Base-by-base conservation (phyloP, 164 flowering plant species). In the Protea cynaroides region DNA sequence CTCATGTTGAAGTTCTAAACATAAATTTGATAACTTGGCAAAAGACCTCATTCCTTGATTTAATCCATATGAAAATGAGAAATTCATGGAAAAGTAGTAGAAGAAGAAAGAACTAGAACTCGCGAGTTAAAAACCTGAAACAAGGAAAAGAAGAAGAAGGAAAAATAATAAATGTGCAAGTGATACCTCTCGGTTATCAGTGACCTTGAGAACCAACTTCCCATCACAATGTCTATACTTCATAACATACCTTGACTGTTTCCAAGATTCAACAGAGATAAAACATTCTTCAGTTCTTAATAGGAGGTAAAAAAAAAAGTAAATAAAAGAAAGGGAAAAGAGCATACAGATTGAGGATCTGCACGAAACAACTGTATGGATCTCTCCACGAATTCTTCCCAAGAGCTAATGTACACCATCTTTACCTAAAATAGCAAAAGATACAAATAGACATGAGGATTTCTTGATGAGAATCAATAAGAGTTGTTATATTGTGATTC, bases 341-440 rank as follows among this genome's bases (percentile, higher is more conserved):
- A 25, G 34, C 36, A 23, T 78, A 93, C 98, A 53, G 96, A 83
- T 58, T 83, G 81, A 13, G 97, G 97, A 81, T 85, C 90, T 63
- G 93, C 83, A 7, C 92, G 92, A 69, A 83, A 94, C 63, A 91
- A 61, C 70, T 91, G 97, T 0, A 94, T 81, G 24, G 97, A 86
- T 81, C 89, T 72, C 49, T 91, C 97, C 11, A 79, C 86, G 71
- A 94, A 94, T 65, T 91, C 98, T 71, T 94, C 98, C 96, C 97
- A 91, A 0, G 96, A 82, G 8, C 69, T 73, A 23, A 94, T 77
- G 82, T 91, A 94, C 56, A 94, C 98, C 98, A 94, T 94, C 14
- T 40, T 61, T 69, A 9, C 52, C 52, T 49, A 49, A 49, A 15
- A 49, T 3, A 49, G 52, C 34, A 29, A 29, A 29, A 29, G 34